Evolutionary conservation across 2,329 filamentous ascomycete genomes (phyloP), one percentile per base, ranked within the genome.

Genomic region (Cercospora sp.): DNA sequence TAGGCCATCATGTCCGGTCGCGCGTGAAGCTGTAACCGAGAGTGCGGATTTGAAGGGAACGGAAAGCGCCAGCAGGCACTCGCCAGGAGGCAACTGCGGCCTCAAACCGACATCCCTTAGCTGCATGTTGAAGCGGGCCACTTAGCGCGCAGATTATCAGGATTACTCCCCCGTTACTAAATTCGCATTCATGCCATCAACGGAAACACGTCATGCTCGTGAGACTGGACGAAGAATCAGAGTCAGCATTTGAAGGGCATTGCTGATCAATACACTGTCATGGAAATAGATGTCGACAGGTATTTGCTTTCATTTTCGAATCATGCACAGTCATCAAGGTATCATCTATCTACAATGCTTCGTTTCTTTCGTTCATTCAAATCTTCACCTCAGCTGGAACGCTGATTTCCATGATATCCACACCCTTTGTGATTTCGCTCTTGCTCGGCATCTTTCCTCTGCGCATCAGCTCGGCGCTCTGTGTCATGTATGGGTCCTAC

Each of bases 401-500:
- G 18, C 76, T 76, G 68, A 84, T 77, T 69, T 82, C 78, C 72
- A 84, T 67, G 60, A 84, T 81, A 69, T 84, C 82, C 51, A 78
- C 79, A 0, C 90, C 91, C 61, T 84, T 85, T 77, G 90, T 80
- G 59, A 98, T 81, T 77, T 96, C 87, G 70, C 83, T 88, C 87
- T 96, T 97, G 64, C 82, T 85, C 1, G 91, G 90, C 93, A 98
- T 97, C 80, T 88, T 91, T 42, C 88, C 88, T 71, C 88, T 83
- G 68, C 90, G 85, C 92, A 98, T 96, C 81, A 98, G 81, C 83
- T 96, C 92, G 1, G 91, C 91, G 62, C 86, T 86, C 81, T 97
- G 92, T 1, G 82, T 81, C 90, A 97, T 93, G 65, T 91, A 87
- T 0, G 95, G 95, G 78, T 99, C 95, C 81, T 88, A 36, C 3